Evolutionary conservation across 2,329 filamentous ascomycete species (phyloP).

Genomic region (Thelonectria discophora): DNA sequence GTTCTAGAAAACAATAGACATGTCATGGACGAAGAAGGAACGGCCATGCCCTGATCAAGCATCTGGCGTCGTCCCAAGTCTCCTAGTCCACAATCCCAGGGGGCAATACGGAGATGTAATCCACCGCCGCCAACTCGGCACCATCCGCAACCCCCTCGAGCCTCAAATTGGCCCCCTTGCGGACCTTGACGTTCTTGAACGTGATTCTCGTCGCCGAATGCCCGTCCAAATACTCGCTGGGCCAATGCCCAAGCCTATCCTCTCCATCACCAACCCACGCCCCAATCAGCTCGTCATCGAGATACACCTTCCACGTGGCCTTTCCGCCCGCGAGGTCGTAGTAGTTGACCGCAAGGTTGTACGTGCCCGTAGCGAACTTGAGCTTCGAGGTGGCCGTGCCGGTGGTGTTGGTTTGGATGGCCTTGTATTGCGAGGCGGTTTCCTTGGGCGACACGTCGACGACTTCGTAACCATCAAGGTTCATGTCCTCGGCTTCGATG

Average conservation of each 20-base stretch:
- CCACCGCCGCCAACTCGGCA: constrained; percentile 70
- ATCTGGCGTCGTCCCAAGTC: too few relatives aligned
- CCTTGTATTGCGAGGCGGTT: constrained; percentile 61
- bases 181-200: constrained; percentile 60
- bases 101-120: constrained; percentile 72
- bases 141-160: constrained; percentile 68
- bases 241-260: constrained; percentile 65
- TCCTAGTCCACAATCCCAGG: constrained; percentile 7
- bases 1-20: too few relatives aligned
- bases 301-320: constrained; percentile 62
- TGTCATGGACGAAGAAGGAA: too few relatives aligned
- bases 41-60: too few relatives aligned
- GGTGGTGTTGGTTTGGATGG: constrained; percentile 11
- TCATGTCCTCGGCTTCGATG: constrained; percentile 75
- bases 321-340: constrained; percentile 69
- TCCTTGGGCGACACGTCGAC: constrained; percentile 67
- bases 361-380: constrained; percentile 43
- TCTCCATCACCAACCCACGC: constrained; percentile 69
- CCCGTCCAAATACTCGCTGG: constrained; percentile 68
- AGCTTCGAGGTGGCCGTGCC: constrained; percentile 9
- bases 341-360: constrained; percentile 73
- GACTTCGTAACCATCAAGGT: constrained; percentile 63
- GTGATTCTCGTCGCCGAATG: constrained; percentile 71
- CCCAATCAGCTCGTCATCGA: constrained; percentile 63
- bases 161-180: constrained; percentile 61